These are phyloP conservation scores for Amanita polypyramis DNA, from an alignment of 768 basidiomycete genomes.

Conservation along the genomic window DNA sequence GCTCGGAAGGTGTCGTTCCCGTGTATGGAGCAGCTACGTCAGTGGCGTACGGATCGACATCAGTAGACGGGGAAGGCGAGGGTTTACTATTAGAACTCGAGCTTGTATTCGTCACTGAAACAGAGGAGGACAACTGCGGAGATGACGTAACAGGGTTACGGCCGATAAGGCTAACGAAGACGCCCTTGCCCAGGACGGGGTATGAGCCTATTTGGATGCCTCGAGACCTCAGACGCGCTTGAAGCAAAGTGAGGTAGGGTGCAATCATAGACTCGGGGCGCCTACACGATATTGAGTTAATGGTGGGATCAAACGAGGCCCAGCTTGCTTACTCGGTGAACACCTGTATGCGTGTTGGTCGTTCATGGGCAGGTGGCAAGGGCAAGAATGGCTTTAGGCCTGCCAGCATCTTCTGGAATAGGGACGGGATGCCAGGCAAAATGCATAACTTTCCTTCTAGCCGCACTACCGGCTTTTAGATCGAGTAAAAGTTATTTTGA, in stretches of 20 bases:
- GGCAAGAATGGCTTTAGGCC: slow-evolving; percentile 65
- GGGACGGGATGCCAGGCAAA: slow-evolving; percentile 81
- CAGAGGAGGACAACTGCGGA: neutral
- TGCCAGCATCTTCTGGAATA: slow-evolving; percentile 77
- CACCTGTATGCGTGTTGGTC: slow-evolving; percentile 72
- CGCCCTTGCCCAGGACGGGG: slow-evolving; percentile 51
- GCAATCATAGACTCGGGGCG: slow-evolving; percentile 75
- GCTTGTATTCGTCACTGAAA: neutral
- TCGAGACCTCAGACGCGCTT: slow-evolving; percentile 59
- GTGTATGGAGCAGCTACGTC: slow-evolving; percentile 7
- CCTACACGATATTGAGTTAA: slow-evolving; percentile 16
- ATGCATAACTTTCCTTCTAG: slow-evolving; percentile 81
- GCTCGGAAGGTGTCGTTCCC: neutral
- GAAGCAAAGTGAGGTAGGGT: slow-evolving; percentile 75
- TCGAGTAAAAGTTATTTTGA: slow-evolving; percentile 1
- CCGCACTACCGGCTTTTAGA: slow-evolving; percentile 71
- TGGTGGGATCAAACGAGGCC: neutral
- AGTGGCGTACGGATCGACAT: slow-evolving; percentile 16
- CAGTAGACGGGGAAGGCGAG: slow-evolving; percentile 7
- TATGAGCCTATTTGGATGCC: slow-evolving; percentile 81
- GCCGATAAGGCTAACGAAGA: slow-evolving; percentile 67
- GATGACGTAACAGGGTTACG: slow-evolving; percentile 11
- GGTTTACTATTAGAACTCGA: neutral
- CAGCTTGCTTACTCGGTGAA: slow-evolving; percentile 55
- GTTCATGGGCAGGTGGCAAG: slow-evolving; percentile 63